These are phyloP conservation scores for Puccinellia tenuiflora DNA, from an alignment of 176 grass and related monocot genomes.

Conservation along the genomic window DNA sequence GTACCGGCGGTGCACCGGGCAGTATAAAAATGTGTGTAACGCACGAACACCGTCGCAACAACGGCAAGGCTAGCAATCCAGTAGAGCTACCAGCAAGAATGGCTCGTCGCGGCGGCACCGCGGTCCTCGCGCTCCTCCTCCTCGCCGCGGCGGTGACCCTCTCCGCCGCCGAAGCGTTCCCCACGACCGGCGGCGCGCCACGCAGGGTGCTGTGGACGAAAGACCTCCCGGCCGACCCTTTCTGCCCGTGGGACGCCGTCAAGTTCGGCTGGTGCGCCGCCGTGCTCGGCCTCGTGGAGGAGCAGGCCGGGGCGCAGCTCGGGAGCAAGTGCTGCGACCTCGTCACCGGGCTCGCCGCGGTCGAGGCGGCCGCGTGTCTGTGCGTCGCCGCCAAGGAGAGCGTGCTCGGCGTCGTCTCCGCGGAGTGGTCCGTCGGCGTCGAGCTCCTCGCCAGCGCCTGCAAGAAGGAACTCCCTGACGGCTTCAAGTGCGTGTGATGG, in stretches of 20 bases:
- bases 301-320: slow-evolving; percentile 21
- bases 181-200: neutral
- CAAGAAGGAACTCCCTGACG: slow-evolving; percentile 58
- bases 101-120: neutral
- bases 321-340: slow-evolving; percentile 55
- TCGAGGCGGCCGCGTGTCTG: slow-evolving; percentile 69
- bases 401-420: slow-evolving; percentile 57
- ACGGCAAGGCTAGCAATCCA: neutral
- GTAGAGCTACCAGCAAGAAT: neutral
- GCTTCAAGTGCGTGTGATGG: slow-evolving; percentile 66
- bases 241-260: slow-evolving; percentile 65
- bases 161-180: neutral
- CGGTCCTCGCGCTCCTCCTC: slow-evolving; percentile 14
- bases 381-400: slow-evolving; percentile 75
- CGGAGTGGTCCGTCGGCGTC: slow-evolving; percentile 65
- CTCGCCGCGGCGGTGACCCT: neutral
- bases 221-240: slow-evolving; percentile 28
- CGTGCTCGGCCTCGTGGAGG: slow-evolving; percentile 37
- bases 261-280: slow-evolving; percentile 58
- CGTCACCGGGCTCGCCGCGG: slow-evolving; percentile 34
- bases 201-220: slow-evolving; percentile 25
- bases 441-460: slow-evolving; percentile 67
- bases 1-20: neutral
- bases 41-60: neutral
- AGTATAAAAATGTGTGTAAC: slow-evolving; percentile 9